Conservation (phyloP, 2,329 filamentous ascomycete genomes). For the Biscogniauxia sp. region DNA sequence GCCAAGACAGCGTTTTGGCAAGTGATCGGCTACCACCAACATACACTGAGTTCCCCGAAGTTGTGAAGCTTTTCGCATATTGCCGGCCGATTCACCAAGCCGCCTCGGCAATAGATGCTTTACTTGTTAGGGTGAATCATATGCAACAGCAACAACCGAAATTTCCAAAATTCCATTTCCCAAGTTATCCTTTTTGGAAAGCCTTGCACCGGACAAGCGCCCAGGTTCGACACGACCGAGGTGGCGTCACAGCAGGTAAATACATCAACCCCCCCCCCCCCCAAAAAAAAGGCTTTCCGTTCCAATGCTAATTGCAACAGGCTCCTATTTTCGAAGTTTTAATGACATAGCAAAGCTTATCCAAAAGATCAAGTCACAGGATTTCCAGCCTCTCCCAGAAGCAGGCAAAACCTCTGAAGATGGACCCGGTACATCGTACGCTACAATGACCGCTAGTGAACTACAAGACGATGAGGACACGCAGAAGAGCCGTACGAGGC, state of each 20-base stretch:
- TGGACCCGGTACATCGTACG: slow-evolving; percentile 34
- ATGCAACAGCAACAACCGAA: slow-evolving; percentile 42
- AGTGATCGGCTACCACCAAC: slow-evolving; percentile 44
- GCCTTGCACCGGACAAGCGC: slow-evolving; percentile 52
- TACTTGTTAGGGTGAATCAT: slow-evolving; percentile 46
- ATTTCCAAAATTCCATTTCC: slow-evolving; percentile 44
- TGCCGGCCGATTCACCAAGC: slow-evolving; percentile 54
- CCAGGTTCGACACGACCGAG: slow-evolving; percentile 58
- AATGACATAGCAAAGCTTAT: slow-evolving; percentile 43
- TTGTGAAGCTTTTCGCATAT: slow-evolving; percentile 54
- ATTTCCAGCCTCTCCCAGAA: slow-evolving; percentile 34
- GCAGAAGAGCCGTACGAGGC: slow-evolving; percentile 40
- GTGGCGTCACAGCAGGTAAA: slow-evolving; percentile 53
- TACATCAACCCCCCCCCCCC: no score
- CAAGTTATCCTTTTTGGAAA: slow-evolving; percentile 54
- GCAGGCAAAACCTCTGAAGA: slow-evolving; percentile 23
- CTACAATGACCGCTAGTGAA: slow-evolving; percentile 39
- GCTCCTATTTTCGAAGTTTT: slow-evolving; percentile 44
- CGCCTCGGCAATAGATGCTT: slow-evolving; percentile 44
- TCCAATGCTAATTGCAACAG: slow-evolving; percentile 15
- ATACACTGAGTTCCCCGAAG: slow-evolving; percentile 47
- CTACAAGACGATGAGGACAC: slow-evolving; percentile 33
- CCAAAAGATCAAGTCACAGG: slow-evolving; percentile 40
- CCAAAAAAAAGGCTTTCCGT: neutral
- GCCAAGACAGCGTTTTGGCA: slow-evolving; percentile 45